phyloP scores from a whole-genome alignment of 768 basidiomycete genomes.

The Xerocomellus intermedius region DNA sequence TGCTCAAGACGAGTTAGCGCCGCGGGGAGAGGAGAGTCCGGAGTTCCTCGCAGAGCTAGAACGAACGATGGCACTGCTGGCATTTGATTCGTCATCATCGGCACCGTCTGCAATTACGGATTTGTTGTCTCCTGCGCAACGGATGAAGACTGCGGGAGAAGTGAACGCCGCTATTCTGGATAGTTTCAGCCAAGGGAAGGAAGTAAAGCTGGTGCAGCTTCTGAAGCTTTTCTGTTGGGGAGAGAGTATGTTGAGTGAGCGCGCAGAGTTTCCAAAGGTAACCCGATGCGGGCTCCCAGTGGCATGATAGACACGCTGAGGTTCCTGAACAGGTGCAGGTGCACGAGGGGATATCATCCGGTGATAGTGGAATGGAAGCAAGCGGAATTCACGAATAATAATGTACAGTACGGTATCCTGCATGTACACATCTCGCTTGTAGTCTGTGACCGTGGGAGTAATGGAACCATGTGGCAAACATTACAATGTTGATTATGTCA shows the following conservation, averaged over 20 bases:
- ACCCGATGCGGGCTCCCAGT: constrained; percentile 19
- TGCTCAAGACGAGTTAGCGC: constrained; percentile 92
- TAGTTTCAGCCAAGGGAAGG: constrained; percentile 86
- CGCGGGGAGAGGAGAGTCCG: constrained; percentile 91
- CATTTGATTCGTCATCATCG: constrained; percentile 63
- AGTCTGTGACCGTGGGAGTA: constrained; percentile 1
- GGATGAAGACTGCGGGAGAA: constrained; percentile 93
- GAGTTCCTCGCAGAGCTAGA: constrained; percentile 92
- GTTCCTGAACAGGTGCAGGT: constrained; percentile 31
- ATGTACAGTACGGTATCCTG: neutral
- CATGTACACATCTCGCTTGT: neutral
- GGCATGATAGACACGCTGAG: constrained; percentile 26
- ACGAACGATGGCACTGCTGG: constrained; percentile 90
- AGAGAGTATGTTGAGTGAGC: constrained; percentile 72
- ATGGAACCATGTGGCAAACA: constrained; percentile 7
- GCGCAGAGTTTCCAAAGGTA: constrained; percentile 79
- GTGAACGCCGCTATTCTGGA: constrained; percentile 95
- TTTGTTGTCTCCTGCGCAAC: constrained; percentile 80
- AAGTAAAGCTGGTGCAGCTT: constrained; percentile 83
- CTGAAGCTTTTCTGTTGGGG: constrained; percentile 88
- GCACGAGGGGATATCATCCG: constrained; percentile 21
- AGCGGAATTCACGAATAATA: constrained; percentile 27
- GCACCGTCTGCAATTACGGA: constrained; percentile 66
- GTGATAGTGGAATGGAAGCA: constrained; percentile 16
- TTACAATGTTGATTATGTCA: constrained; percentile 32